Base-by-base conservation (phyloP, 805 yeast genomes). In the Cyberlindnera maclurae region DNA sequence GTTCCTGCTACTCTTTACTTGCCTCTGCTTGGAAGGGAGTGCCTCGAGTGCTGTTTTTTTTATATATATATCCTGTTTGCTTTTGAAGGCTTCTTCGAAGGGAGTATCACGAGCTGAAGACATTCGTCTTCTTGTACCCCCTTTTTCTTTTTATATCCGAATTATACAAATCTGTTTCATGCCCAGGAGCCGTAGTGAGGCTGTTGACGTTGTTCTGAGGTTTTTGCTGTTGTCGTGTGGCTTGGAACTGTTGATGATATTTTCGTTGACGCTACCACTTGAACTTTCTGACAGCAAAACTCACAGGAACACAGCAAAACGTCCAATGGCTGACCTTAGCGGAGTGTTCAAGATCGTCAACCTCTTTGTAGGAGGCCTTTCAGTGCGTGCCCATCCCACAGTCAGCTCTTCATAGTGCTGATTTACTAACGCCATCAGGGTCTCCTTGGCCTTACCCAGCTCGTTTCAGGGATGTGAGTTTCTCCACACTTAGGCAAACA, bases 301-400 rank as follows among this genome's bases (percentile, higher is more conserved):
- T 11, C n/a, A 10, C 29, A 24, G 13, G 15, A 12, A 22, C 10
- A n/a, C n/a, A 32, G 13, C 27, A 32, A 31, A 17, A 12, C 9
- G 12, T n/a, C 29, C 27, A 15, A 52, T 53, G 58, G 42, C 58
- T 13, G 58, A 53, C 26, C 42, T 52, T 4, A 49, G 38, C 35
- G 56, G 54, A 13, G 40, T 56, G 17, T 63, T 64, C 52, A 64
- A 58, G 40, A 42, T 52, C 29, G 68, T 71, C 43, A 81, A 81
- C 52, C 50, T 81, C 35, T 51, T 67, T 1, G 78, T 80, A 22
- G 81, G 82, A 4, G 67, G 29, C 9, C 59, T 17, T 35, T 55
- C 29, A 12, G 58, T 31, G 33, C 44, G 36, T 60, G 50, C 40
- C 31, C 29, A 18, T 15, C 2, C 7, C 31, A 12, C 15, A n/a